Evolutionary conservation across 805 yeast species (phyloP).

Genomic region (Candida oleophila): DNA sequence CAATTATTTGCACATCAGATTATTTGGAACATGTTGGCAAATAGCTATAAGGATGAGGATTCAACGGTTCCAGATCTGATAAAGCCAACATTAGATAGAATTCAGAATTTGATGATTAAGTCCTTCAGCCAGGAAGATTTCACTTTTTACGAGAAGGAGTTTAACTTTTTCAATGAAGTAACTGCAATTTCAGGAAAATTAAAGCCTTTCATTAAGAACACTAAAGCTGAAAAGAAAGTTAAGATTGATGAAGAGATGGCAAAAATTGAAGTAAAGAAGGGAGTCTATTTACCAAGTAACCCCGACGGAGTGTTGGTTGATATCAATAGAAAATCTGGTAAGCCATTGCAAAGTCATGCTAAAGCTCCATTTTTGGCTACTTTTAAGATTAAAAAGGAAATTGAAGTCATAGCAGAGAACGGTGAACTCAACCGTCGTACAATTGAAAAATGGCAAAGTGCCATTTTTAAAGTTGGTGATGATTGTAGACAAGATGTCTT

Average conservation of each 20-base stretch:
- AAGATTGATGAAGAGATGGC: constrained; percentile 97
- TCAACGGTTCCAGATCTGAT: constrained; percentile 73
- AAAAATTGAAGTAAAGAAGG: constrained; percentile 66
- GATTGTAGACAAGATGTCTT: constrained; percentile 97
- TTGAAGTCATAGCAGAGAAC: constrained; percentile 40
- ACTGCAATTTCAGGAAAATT: constrained; percentile 92
- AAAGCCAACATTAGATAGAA: constrained; percentile 79
- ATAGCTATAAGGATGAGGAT: constrained; percentile 87
- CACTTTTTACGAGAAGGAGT: constrained; percentile 76
- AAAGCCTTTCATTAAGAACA: constrained; percentile 89
- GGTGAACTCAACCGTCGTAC: constrained; percentile 33
- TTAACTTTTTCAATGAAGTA: constrained; percentile 84
- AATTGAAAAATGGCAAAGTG: constrained; percentile 82
- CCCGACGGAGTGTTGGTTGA: constrained; percentile 95
- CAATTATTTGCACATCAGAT: constrained; percentile 96
- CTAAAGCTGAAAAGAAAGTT: constrained; percentile 93
- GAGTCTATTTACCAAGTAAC: constrained; percentile 91
- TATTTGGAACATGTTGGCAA: constrained; percentile 97
- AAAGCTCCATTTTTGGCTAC: constrained; percentile 98
- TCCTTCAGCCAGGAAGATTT: constrained; percentile 62
- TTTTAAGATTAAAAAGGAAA: constrained; percentile 72
- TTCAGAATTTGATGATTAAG: constrained; percentile 61
- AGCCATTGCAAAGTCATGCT: constrained; percentile 95
- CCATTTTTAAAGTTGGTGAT: constrained; percentile 98
- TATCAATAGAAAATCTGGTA: constrained; percentile 88